Percentiles rank a stretch among this genome's conserved stretches.
Conservation (phyloP, 371 early-diverging fungal species). For the Apophysomyces sp. region DNA sequence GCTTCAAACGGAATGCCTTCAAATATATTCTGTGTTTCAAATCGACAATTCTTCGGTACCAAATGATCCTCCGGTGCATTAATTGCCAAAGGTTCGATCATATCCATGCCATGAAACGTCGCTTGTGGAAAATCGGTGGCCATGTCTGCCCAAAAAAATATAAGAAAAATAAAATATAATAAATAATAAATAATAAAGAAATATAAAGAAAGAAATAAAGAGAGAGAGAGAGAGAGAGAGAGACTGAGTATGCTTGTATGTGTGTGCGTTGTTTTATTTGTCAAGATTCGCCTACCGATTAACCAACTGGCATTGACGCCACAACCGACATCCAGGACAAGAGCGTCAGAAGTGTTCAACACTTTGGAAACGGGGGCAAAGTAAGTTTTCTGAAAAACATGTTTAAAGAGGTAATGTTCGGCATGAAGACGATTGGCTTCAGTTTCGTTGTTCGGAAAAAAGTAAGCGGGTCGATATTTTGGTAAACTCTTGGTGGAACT, state of each 20-base stretch:
- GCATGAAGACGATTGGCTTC: slow-evolving; percentile 25
- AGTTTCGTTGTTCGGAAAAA: slow-evolving; percentile 10
- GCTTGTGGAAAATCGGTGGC: slow-evolving; percentile 33
- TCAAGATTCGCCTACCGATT: slow-evolving; percentile 15
- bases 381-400: slow-evolving; percentile 33
- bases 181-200: too few species aligned
- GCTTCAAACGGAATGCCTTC: slow-evolving; percentile 17
- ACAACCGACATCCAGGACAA: slow-evolving; percentile 33
- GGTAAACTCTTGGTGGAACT: not conserved
- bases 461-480: slow-evolving; percentile 4
- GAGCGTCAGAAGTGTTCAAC: slow-evolving; percentile 6
- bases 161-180: not conserved
- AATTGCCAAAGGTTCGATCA: slow-evolving; percentile 13
- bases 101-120: slow-evolving; percentile 28
- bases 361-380: slow-evolving; percentile 31
- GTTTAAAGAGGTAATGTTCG: slow-evolving; percentile 33
- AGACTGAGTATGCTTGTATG: too few species aligned
- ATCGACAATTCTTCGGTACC: slow-evolving; percentile 23
- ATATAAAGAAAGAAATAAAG: not conserved
- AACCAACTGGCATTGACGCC: slow-evolving; percentile 35
- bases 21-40: slow-evolving; percentile 19
- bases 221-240: not conserved
- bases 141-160: slow-evolving; percentile 20
- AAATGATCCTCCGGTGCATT: slow-evolving; percentile 3
- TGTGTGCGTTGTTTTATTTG: too few species aligned